Conservation (phyloP, 1,284 basidiomycete species). For the Hypsizygus ulmarius region DNA sequence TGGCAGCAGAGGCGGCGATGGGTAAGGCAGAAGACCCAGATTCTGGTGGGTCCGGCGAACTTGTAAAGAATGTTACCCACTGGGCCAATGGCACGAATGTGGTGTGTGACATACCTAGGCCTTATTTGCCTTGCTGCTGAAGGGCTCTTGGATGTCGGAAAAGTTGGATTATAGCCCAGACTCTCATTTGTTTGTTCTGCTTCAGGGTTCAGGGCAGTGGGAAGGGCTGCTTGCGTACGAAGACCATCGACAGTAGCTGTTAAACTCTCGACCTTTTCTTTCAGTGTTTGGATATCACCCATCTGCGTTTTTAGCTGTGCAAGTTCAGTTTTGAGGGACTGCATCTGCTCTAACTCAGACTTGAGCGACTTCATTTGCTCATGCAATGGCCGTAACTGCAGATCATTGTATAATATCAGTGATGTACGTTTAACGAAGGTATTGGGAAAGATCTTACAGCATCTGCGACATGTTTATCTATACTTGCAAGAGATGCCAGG, state of each 20-base stretch:
- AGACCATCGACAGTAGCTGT: slow-evolving; percentile 41
- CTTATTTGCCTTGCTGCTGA: slow-evolving; percentile 7
- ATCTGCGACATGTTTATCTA: slow-evolving; percentile 37
- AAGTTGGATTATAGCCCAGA: slow-evolving; percentile 7
- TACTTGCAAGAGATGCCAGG: slow-evolving; percentile 21
- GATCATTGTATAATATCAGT: slow-evolving; percentile 6
- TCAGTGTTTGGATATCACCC: slow-evolving; percentile 31
- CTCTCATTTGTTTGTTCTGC: slow-evolving; percentile 32
- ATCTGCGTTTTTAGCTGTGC: slow-evolving; percentile 34
- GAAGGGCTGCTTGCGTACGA: slow-evolving; percentile 35
- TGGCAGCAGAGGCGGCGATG: neutral
- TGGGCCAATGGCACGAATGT: too few species aligned
- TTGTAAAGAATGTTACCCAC: neutral
- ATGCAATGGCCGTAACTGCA: slow-evolving; percentile 54
- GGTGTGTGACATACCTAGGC: too few species aligned
- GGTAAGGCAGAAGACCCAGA: neutral
- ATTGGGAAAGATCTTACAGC: slow-evolving; percentile 36
- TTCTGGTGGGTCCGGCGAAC: neutral
- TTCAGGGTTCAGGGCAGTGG: slow-evolving; percentile 33
- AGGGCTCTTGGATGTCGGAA: slow-evolving; percentile 25
- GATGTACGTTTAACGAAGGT: neutral
- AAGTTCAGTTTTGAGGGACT: slow-evolving; percentile 38
- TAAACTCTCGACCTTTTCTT: slow-evolving; percentile 37
- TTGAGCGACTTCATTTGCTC: slow-evolving; percentile 45
- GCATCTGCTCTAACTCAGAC: slow-evolving; percentile 41